Evolutionary conservation across 306 rosid species (phyloP), one percentile per base, ranked within the genome.

Genomic region (Casuarina equisetifolia): DNA sequence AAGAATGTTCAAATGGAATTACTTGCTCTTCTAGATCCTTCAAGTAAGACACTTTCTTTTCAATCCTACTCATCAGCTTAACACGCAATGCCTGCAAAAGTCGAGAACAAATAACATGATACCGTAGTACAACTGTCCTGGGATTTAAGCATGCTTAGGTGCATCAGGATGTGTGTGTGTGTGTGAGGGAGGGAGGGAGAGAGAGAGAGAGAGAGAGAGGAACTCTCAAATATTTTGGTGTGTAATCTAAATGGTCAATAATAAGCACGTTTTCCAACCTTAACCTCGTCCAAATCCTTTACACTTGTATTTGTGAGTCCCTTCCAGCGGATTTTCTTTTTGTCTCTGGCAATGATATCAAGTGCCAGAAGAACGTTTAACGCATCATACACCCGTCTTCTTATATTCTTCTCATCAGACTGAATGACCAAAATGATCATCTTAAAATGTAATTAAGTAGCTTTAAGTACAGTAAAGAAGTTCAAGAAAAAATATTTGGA

Each of bases 11-110:
- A 54, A 38, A 45, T 8, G 39, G 48, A 38, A 25, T 72, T 83
- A 83, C 86, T 73, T 80, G 84, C n/a, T 80, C 86, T 76, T 83
- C 78, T 62, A 79, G 68, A 64, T 80, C 86, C 9, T 83, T 79
- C 76, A 83, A 76, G 76, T 79, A 72, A 6, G 79, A 78, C 11
- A 70, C 71, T 54, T 83, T 83, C 43, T 69, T 77, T 62, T 62
- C 39, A 72, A 80, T 72, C 50, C 58, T 64, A 63, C 73, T 68
- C 78, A 45, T 16, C 76, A 80, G 36, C 44, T 55, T 76, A 50
- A 12, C 25, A 5, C 55, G 59, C 32, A 42, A 52, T 4, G 79
- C 79, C 86, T 83, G 79, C 42, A 71, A 74, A 39, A 66, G 45
- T 48, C 15, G 69, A 20, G 20, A 70, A 43, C 50, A 39, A 52